Evolutionary conservation across 2,329 filamentous ascomycete genomes (phyloP).

Genomic region (Capronia americana): DNA sequence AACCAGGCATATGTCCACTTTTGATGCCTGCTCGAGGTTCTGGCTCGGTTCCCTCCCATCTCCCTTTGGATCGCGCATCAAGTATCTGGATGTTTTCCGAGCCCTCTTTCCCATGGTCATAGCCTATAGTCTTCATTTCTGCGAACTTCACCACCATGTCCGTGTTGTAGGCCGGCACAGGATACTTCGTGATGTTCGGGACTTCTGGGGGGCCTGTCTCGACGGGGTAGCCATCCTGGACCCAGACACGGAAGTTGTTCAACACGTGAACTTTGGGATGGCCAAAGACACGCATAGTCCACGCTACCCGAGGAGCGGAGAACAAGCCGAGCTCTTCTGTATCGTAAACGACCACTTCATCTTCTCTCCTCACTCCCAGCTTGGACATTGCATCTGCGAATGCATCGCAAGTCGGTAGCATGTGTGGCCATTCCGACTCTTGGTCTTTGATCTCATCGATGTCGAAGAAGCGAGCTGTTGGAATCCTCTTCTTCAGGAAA

Average conservation of each 20-base stretch:
- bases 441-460: conserved; percentile 89
- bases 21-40: conserved; percentile 86
- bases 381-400: conserved; percentile 90
- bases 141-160: conserved; percentile 79
- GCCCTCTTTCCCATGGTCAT: conserved; percentile 80
- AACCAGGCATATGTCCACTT: conserved; percentile 90
- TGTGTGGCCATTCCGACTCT: conserved; percentile 89
- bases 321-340: conserved; percentile 90
- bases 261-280: conserved; percentile 86
- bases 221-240: conserved; percentile 78
- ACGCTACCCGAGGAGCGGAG: conserved; percentile 88
- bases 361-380: conserved; percentile 83
- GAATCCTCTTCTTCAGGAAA: conserved; percentile 83
- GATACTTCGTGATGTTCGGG: conserved; percentile 53
- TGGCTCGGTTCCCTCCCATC: conserved; percentile 81
- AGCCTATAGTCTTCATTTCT: conserved; percentile 77
- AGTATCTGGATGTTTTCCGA: conserved; percentile 84
- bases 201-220: conserved; percentile 68
- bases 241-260: conserved; percentile 96
- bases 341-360: conserved; percentile 94
- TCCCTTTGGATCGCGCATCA: conserved; percentile 79
- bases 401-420: conserved; percentile 81
- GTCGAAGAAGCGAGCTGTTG: conserved; percentile 92
- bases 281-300: conserved; percentile 90
- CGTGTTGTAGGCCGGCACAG: conserved; percentile 63